Evolutionary conservation across 2,329 filamentous ascomycete genomes (phyloP).

Genomic region (Fusarium musae): DNA sequence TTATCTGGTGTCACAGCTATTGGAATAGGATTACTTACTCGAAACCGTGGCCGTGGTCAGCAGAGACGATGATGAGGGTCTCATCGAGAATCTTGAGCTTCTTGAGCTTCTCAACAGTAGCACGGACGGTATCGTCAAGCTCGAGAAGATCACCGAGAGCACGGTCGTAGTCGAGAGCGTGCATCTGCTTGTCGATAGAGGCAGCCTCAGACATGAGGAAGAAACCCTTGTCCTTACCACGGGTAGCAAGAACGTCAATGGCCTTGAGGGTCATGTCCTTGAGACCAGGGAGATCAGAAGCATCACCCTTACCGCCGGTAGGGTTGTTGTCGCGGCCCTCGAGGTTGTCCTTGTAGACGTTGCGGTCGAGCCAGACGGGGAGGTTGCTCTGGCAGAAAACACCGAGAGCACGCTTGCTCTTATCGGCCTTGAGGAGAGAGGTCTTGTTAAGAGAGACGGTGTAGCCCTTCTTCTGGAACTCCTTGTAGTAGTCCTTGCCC

Average conservation of each 20-base stretch:
- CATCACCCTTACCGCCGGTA: conserved; percentile 69
- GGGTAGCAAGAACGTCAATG: conserved; percentile 78
- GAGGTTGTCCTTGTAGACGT: conserved; percentile 80
- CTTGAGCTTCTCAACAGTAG: conserved; percentile 77
- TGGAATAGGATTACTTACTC: conserved; percentile 53
- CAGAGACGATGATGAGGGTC: conserved; percentile 82
- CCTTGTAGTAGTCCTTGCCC: conserved; percentile 81
- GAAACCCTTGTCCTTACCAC: conserved; percentile 77
- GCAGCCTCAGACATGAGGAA: conserved; percentile 91
- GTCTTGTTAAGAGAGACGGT: conserved; percentile 79
- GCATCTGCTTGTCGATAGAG: conserved; percentile 92
- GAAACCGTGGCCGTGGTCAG: conserved; percentile 92
- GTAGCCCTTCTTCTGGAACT: conserved; percentile 79
- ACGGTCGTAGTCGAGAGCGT: conserved; percentile 84
- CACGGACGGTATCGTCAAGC: conserved; percentile 83
- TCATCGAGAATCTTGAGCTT: conserved; percentile 74
- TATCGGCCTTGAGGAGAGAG: conserved; percentile 67
- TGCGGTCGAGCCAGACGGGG: conserved; percentile 87
- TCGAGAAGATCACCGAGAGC: conserved; percentile 86
- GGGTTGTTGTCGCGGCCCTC: conserved; percentile 74
- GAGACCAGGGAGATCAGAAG: conserved; percentile 81
- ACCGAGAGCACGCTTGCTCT: conserved; percentile 74
- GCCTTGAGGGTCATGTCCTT: conserved; percentile 93
- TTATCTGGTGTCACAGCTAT: neutral
- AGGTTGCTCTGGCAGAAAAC: conserved; percentile 81